These are phyloP conservation scores for Phyllosticta paracitricarpa DNA, from an alignment of 2,329 filamentous ascomycete genomes.

Conservation along the genomic window DNA sequence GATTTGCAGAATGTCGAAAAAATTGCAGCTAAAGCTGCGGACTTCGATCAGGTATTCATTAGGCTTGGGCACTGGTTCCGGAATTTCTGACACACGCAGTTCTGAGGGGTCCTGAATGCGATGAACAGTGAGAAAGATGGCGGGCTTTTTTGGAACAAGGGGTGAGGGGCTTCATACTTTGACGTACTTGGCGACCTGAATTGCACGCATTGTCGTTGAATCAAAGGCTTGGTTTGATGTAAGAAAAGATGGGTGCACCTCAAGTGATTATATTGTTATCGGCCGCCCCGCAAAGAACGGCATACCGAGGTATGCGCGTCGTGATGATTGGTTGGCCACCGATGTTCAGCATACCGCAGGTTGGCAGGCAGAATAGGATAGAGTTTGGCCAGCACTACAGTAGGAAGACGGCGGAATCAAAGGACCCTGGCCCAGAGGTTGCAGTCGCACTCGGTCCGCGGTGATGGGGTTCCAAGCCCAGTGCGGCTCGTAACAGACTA, in stretches of 20 bases:
- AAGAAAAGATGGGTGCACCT: background rate
- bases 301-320: background rate
- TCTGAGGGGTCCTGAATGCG: conserved; percentile 59
- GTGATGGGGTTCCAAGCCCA: too few species aligned
- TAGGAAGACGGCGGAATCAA: too few species aligned
- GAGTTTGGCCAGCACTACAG: too few species aligned
- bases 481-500: too few species aligned
- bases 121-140: background rate
- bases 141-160: background rate
- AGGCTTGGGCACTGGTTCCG: conserved; percentile 60
- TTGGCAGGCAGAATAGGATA: too few species aligned
- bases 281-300: background rate
- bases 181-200: conserved; percentile 64
- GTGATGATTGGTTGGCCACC: background rate
- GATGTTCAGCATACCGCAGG: too few species aligned
- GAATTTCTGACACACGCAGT: conserved; percentile 61
- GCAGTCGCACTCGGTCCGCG: too few species aligned
- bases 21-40: conserved; percentile 82
- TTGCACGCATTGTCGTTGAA: conserved; percentile 55
- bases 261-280: background rate
- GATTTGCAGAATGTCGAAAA: conserved; percentile 94
- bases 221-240: background rate
- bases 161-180: conserved; percentile 40
- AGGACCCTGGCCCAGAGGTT: too few species aligned
- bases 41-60: conserved; percentile 81